Conservation (phyloP, 768 basidiomycete genomes). For the Sutorius australiensis region DNA sequence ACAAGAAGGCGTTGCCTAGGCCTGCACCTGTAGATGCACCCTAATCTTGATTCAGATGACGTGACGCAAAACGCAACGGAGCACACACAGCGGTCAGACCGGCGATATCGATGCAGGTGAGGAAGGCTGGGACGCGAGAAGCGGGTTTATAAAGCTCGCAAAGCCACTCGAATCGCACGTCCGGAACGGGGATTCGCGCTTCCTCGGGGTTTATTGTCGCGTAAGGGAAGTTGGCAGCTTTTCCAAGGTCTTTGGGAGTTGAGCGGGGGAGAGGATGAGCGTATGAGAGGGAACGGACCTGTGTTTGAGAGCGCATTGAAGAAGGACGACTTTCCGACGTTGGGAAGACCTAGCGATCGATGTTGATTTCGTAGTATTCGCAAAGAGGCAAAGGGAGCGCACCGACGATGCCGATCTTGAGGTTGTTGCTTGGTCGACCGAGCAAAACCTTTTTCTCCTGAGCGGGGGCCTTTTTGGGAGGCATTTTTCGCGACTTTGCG, state of each 20-base stretch:
- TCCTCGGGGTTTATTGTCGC: constrained; percentile 92
- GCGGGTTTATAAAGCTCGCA: constrained; percentile 86
- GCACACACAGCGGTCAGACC: constrained; percentile 83
- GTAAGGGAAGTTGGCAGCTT: constrained; percentile 97
- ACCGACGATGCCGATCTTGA: constrained; percentile 99
- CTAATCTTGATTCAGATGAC: constrained; percentile 34
- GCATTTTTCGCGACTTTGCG: constrained; percentile 67
- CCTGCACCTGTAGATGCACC: constrained; percentile 98
- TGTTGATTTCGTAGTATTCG: background rate
- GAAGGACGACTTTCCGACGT: constrained; percentile 99
- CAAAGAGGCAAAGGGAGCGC: constrained; percentile 32
- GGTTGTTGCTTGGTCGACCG: constrained; percentile 92
- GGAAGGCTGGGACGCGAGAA: constrained; percentile 84
- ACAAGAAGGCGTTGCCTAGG: constrained; percentile 95
- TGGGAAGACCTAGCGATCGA: constrained; percentile 67
- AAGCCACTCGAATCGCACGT: constrained; percentile 92
- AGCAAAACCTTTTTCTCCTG: constrained; percentile 84
- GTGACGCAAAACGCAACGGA: background rate
- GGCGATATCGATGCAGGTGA: constrained; percentile 98
- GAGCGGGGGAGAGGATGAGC: background rate
- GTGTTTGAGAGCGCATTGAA: constrained; percentile 95
- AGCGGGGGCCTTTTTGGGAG: constrained; percentile 79
- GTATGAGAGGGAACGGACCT: constrained; percentile 43
- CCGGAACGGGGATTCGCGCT: constrained; percentile 95
- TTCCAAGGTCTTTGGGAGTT: constrained; percentile 65